Evolutionary conservation across 2,329 filamentous ascomycete species (phyloP), one percentile per base, ranked within the genome.

Genomic region (Colletotrichum spinosum): DNA sequence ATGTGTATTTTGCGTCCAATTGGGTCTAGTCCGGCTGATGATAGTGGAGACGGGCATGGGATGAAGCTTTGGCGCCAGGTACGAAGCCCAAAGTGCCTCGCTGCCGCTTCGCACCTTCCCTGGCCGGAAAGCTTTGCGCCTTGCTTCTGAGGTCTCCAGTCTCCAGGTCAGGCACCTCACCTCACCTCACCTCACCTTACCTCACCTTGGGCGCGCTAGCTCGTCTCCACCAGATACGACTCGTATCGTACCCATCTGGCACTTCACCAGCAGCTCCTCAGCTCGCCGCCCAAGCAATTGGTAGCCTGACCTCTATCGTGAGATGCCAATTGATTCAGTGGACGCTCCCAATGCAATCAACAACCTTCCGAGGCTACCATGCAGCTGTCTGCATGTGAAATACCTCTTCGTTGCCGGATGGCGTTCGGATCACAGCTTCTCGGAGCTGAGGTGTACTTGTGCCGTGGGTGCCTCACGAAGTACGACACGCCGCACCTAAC

Each of bases 101-200:
- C 25, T 25, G 25, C 25, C 25, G 3, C 25, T 25, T 25, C 25
- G 4, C 25, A 25, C 51, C 44, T 50, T 37, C 34, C 12, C 37
- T 12, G 48, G 34, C 57, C 53, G 34, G 57, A 42, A 48, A 53
- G 35, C 48, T 42, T 37, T 60, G 50, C n/a, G 57, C 62, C 62
- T 65, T 61, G 62, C 51, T 49, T 60, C 35, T 65, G 46, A 65
- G 62, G 62, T 64, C 41, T 65, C 39, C 12, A 58, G 13, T 9
- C 39, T 17, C n/a, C 35, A 54, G 38, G 48, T 42, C 60, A 64
- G 59, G 59, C 53, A 62, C 53, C 46, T 38, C 11, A 48, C 54
- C 42, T 46, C 13, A 44, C 41, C 53, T 45, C 53, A 46, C 33
- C 39, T 46, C 34, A 48, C 54, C 42, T 46, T 12, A 44, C 41